Percentiles rank a stretch among this genome's conserved stretches.
Evolutionary conservation across 2,329 filamentous ascomycete genomes (phyloP).

Genomic region (Phyllosticta citrichinensis): DNA sequence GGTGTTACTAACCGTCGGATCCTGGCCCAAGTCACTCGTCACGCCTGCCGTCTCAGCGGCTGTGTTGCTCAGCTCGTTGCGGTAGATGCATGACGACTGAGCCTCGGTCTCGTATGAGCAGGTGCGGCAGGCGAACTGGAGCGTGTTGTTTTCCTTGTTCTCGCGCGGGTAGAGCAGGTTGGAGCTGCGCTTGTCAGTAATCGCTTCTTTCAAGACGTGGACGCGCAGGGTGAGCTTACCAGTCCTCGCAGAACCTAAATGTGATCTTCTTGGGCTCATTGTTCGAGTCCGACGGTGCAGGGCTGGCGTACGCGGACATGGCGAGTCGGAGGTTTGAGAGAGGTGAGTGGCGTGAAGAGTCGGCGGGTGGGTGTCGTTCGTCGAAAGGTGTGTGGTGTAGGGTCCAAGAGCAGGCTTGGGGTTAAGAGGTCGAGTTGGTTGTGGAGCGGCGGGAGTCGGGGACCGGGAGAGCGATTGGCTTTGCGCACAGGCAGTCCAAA

Average conservation of each 20-base stretch:
- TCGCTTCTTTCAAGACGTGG: not conserved
- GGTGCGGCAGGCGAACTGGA: constrained; percentile 93
- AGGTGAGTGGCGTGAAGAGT: not conserved
- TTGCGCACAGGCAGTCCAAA: not conserved
- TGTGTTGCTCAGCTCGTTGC: constrained; percentile 84
- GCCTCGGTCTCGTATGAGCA: constrained; percentile 87
- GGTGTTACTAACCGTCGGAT: constrained; percentile 83
- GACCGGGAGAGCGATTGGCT: not conserved
- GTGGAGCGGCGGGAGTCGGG: not conserved
- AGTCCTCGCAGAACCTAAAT: constrained; percentile 97
- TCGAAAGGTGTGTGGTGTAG: not conserved
- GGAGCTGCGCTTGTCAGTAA: constrained; percentile 45
- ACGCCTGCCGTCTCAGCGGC: constrained; percentile 94
- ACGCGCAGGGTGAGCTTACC: constrained; percentile 37
- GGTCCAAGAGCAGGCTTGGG: not conserved
- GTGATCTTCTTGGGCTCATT: constrained; percentile 61
- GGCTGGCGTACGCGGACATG: constrained; percentile 12
- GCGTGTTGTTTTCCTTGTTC: constrained; percentile 61
- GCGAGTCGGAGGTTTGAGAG: not conserved
- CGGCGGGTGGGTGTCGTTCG: not conserved
- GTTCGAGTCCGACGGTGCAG: constrained; percentile 28
- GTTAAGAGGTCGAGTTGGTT: not conserved
- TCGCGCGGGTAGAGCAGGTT: constrained; percentile 98
- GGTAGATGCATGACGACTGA: constrained; percentile 83
- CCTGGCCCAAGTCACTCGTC: constrained; percentile 90